Percentiles rank a stretch among this genome's conserved stretches.
Conservation (phyloP, 1,284 basidiomycete genomes). For the Apiotrichum brassicae region DNA sequence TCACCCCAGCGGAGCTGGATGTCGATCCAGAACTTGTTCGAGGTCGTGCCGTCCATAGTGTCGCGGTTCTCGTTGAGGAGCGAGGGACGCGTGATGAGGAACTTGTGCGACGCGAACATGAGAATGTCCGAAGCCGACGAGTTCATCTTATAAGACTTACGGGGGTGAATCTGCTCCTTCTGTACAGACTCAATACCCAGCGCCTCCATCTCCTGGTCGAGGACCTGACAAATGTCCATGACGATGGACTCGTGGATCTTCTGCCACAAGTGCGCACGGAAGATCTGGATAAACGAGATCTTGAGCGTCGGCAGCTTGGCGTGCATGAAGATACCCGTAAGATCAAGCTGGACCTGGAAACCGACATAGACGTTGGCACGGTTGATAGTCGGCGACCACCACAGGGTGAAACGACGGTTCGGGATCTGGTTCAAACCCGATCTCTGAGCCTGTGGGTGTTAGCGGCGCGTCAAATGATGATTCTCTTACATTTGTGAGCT, state of each 20-base stretch:
- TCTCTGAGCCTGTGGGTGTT: conserved; percentile 52
- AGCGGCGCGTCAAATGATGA: too few species aligned
- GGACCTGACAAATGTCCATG: conserved; percentile 88
- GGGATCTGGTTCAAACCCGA: conserved; percentile 72
- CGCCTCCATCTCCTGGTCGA: conserved; percentile 97
- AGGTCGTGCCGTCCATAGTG: conserved; percentile 91
- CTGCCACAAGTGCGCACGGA: conserved; percentile 99
- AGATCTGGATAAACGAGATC: conserved; percentile 91
- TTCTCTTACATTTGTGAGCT: conserved; percentile 49
- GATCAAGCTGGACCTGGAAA: conserved; percentile 74
- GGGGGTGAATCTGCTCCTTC: conserved; percentile 63
- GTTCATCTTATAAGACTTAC: conserved; percentile 99
- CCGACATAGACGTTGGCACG: conserved; percentile 59
- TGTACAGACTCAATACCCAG: conserved; percentile 98
- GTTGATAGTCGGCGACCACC: conserved; percentile 78
- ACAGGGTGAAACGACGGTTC: conserved; percentile 98
- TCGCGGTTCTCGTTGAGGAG: conserved; percentile 95
- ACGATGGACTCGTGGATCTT: conserved; percentile 63
- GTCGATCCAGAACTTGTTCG: conserved; percentile 99
- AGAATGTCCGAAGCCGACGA: conserved; percentile 89
- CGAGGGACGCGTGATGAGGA: conserved; percentile 96
- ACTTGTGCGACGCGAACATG: conserved; percentile 95
- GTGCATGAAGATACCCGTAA: conserved; percentile 78
- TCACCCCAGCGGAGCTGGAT: conserved; percentile 98
- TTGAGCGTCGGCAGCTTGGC: conserved; percentile 94